A percentile compares a stretch with the other conserved stretches of the same genome.
Evolutionary conservation across 2,329 filamentous ascomycete genomes (phyloP).

Genomic region (Hirsutella thompsonii): DNA sequence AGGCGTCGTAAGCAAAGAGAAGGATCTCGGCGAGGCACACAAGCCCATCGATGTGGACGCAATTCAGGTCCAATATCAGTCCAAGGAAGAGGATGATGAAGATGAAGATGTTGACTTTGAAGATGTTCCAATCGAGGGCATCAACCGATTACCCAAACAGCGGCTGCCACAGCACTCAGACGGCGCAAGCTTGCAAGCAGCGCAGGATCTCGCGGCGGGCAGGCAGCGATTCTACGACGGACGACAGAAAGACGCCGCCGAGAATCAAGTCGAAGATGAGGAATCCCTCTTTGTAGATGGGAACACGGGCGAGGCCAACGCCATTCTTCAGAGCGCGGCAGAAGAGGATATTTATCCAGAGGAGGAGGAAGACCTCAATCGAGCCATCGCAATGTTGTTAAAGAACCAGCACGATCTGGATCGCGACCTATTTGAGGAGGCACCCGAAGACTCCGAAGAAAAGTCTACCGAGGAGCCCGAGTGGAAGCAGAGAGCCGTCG

Average conservation of each 20-base stretch:
- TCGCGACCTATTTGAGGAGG: constrained; percentile 23
- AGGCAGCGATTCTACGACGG: constrained; percentile 16
- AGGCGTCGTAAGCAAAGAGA: constrained; percentile 81
- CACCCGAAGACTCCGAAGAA: constrained; percentile 43
- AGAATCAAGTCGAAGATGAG: constrained; percentile 26
- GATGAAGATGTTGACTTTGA: constrained; percentile 69
- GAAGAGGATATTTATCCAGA: constrained; percentile 25
- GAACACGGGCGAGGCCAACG: constrained; percentile 11
- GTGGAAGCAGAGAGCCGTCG: constrained; percentile 43
- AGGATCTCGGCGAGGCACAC: constrained; percentile 62
- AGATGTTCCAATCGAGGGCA: constrained; percentile 79
- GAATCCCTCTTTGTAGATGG: constrained; percentile 37
- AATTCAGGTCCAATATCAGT: constrained; percentile 42
- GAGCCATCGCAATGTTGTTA: constrained; percentile 77
- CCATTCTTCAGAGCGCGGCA: constrained; percentile 13
- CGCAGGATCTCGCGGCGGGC: constrained; percentile 11
- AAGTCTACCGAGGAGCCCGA: constrained; percentile 29
- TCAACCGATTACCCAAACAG: constrained; percentile 67
- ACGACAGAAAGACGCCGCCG: constrained; percentile 6
- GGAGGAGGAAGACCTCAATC: constrained; percentile 52
- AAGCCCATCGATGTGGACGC: constrained; percentile 89
- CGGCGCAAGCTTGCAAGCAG: constrained; percentile 11
- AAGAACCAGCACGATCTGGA: constrained; percentile 41
- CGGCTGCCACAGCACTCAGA: constrained; percentile 4
- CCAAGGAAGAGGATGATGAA: constrained; percentile 50